Percentiles rank a stretch among this genome's conserved stretches.
These are phyloP conservation scores for Pterulicium gracile DNA, from an alignment of 1,284 basidiomycete genomes.

Conservation along the genomic window DNA sequence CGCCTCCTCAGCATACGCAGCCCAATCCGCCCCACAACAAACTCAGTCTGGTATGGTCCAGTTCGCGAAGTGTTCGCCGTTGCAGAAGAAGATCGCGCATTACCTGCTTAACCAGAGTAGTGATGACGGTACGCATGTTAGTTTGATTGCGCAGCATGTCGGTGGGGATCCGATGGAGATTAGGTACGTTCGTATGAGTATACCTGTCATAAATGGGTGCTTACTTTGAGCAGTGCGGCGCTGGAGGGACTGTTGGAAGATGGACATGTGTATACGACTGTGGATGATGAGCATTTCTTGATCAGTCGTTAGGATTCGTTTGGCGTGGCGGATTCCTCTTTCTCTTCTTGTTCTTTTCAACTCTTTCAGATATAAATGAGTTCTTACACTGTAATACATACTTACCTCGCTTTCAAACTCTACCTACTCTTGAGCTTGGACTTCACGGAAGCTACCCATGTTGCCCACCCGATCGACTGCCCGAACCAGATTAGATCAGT, in stretches of 20 bases:
- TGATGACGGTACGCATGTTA: slow-evolving; percentile 55
- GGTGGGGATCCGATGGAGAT: slow-evolving; percentile 33
- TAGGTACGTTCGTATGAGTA: slow-evolving; percentile 24
- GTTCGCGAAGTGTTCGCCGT: slow-evolving; percentile 43
- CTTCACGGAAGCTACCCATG: too few species aligned
- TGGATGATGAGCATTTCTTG: slow-evolving; percentile 19
- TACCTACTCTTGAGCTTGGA: too few species aligned
- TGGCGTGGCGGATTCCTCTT: too few species aligned
- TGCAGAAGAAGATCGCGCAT: slow-evolving; percentile 59
- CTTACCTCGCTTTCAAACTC: too few species aligned
- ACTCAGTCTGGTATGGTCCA: slow-evolving; percentile 23
- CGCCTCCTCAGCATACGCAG: slow-evolving; percentile 17
- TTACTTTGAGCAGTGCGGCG: slow-evolving; percentile 11
- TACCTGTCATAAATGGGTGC: background rate
- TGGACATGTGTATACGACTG: slow-evolving; percentile 32
- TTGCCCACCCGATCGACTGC: too few species aligned
- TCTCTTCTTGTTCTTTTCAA: too few species aligned
- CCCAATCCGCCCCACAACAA: slow-evolving; percentile 13
- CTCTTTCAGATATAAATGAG: too few species aligned
- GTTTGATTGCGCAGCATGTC: slow-evolving; percentile 41
- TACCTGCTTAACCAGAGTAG: slow-evolving; percentile 34
- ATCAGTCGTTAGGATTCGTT: background rate
- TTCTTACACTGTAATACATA: too few species aligned
- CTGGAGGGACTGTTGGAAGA: slow-evolving; percentile 29
- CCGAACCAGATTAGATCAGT: too few species aligned